These are phyloP conservation scores for Piromyces finnis DNA, from an alignment of 192 early-diverging fungal species.

Conservation along the genomic window DNA sequence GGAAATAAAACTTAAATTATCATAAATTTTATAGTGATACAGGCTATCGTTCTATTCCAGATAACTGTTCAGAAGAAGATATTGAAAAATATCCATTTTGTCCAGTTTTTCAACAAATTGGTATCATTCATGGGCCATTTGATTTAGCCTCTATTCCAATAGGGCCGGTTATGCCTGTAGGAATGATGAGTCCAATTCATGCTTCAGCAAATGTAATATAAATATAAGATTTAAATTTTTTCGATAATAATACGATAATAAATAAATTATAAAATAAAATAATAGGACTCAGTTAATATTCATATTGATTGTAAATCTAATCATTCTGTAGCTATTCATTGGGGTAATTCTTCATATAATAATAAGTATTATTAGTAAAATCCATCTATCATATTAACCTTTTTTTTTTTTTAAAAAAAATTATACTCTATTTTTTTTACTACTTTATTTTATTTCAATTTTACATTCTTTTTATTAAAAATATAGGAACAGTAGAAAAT, in stretches of 20 bases:
- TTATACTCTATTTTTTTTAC: too few relatives aligned
- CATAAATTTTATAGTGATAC: constrained; percentile 63
- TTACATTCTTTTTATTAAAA: too few relatives aligned
- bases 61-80: constrained; percentile 15
- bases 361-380: too few relatives aligned
- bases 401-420: too few relatives aligned
- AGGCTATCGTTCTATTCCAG: constrained; percentile 47
- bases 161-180: constrained; percentile 45
- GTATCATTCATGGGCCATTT: constrained; percentile 44
- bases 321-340: constrained; percentile 60
- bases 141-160: constrained; percentile 65
- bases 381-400: too few relatives aligned
- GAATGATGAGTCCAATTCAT: not conserved
- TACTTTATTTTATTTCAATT: too few relatives aligned
- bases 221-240: too few relatives aligned
- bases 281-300: constrained; percentile 57
- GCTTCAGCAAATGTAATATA: not conserved
- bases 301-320: constrained; percentile 54
- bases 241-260: too few relatives aligned
- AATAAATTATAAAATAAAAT: too few relatives aligned
- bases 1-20: too few relatives aligned
- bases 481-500: not conserved
- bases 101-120: constrained; percentile 71
- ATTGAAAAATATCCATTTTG: constrained; percentile 31
- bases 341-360: too few relatives aligned